A percentile compares a stretch with the other conserved stretches of the same genome.
Conservation (phyloP, 192 early-diverging fungal species). For the Coemansia sp. region DNA sequence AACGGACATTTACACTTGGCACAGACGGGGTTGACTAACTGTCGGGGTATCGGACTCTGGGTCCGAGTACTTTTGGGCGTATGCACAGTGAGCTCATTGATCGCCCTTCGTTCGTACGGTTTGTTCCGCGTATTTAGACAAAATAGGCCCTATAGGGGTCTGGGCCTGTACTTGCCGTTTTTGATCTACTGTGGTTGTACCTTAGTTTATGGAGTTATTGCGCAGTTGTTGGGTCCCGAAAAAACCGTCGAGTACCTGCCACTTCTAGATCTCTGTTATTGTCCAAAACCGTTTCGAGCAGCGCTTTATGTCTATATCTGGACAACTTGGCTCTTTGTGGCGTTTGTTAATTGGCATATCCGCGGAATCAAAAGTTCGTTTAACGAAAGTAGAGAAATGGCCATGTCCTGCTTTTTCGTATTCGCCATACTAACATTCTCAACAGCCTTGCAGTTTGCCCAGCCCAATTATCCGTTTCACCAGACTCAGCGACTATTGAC, state of each 20-base stretch:
- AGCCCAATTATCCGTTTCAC: constrained; percentile 43
- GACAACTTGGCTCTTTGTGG: constrained; percentile 46
- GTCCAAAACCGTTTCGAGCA: constrained; percentile 32
- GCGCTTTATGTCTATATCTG: constrained; percentile 42
- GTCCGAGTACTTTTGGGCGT: constrained; percentile 52
- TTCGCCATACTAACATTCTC: constrained; percentile 42
- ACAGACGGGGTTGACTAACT: constrained; percentile 25
- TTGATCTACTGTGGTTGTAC: constrained; percentile 33
- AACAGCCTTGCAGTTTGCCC: constrained; percentile 27
- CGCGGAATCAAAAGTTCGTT: constrained; percentile 58
- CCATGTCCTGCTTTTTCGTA: constrained; percentile 36
- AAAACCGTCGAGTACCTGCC: constrained; percentile 41
- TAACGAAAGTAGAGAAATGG: constrained; percentile 54
- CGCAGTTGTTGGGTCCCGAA: constrained; percentile 25
- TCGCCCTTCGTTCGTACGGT: constrained; percentile 48
- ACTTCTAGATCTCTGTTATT: constrained; percentile 38
- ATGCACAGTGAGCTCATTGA: constrained; percentile 45
- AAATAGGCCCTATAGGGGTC: constrained; percentile 33
- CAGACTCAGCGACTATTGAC: constrained; percentile 33
- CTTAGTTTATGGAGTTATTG: constrained; percentile 35
- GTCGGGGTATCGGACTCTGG: constrained; percentile 50
- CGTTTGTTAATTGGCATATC: constrained; percentile 41
- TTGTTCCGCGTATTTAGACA: constrained; percentile 41
- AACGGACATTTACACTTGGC: constrained; percentile 51
- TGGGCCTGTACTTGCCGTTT: constrained; percentile 40